Evolutionary conservation across 768 basidiomycete species (phyloP), one percentile per base, ranked within the genome.

Genomic region (Trametes coccinea): DNA sequence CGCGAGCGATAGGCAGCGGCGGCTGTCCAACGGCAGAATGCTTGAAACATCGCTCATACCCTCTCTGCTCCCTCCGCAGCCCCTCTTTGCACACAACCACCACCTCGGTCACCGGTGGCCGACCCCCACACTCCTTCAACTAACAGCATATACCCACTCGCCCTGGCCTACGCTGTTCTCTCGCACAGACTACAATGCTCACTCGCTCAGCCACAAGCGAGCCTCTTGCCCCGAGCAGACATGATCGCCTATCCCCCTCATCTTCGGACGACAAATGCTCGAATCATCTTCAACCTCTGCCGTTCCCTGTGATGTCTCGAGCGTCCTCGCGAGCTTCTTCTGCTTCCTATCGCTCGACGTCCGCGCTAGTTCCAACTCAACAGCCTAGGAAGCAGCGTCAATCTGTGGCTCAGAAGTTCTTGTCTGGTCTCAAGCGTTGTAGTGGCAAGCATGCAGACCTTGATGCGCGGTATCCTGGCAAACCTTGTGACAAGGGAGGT

Each of bases 321-420:
- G 43, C 62, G 11, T 57, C 61, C 4, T 56, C 70, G 3, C 66
- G 62, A 61, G 51, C 55, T 53, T 71, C 70, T 7, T 52, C 62
- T 13, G 53, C 62, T 7, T 68, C 69, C 31, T 70, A 59, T 56
- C 48, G 47, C 6, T 72, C 71, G 5, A 69, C 69, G 16, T 40
- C 62, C 9, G 57, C 67, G 16, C 67, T 72, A 13, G 63, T 67
- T 16, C 60, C 61, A 3, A 27, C 9, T 11, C 54, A 47, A n/a
- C 40, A 55, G 31, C 44, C 62, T 14, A 17, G 43, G 22, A 56
- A 47, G 44, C 8, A n/a, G 1, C 39, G 45, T 1, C 48, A 52
- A 3, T 60, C 62, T 9, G 37, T 64, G 10, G 37, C 52, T 2
- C 68, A 65, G 6, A 52, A 41, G 34, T 29, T 63, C 33, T 51